These are phyloP conservation scores for Euphorbia tirucalli DNA, from an alignment of 345 rosid species.

Conservation along the genomic window DNA sequence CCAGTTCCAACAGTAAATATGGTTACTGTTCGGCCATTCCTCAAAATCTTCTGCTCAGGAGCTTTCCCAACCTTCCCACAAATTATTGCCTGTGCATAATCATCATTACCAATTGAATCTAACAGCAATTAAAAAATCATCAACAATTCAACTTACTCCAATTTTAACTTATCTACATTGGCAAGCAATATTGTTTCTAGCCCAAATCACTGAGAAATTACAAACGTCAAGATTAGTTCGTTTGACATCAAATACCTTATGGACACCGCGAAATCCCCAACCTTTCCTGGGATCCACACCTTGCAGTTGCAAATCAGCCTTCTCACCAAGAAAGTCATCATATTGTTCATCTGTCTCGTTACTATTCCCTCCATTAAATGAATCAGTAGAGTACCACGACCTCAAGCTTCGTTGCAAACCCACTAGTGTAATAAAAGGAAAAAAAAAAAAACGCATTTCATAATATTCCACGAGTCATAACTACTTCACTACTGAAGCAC, in stretches of 20 bases:
- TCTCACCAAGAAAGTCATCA: conserved; percentile 39
- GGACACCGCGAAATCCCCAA: conserved; percentile 93
- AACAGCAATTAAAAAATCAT: conserved; percentile 1
- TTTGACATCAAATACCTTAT: conserved; percentile 50
- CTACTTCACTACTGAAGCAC: neutral
- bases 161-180: neutral
- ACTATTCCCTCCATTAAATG: conserved; percentile 23
- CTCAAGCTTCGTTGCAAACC: conserved; percentile 35
- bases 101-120: conserved; percentile 7
- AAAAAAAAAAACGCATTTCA: conserved; percentile 3
- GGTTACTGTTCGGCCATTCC: conserved; percentile 86
- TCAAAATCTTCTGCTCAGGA: conserved; percentile 86
- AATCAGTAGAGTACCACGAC: conserved; percentile 37
- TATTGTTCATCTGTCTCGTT: conserved; percentile 35
- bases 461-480: neutral
- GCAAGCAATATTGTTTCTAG: neutral
- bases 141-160: neutral
- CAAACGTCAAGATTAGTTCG: neutral
- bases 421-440: conserved; percentile 24
- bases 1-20: conserved; percentile 93
- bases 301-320: conserved; percentile 62
- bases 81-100: conserved; percentile 62
- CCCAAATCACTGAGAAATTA: neutral
- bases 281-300: conserved; percentile 89
- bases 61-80: conserved; percentile 91